A percentile compares a stretch with the other conserved stretches of the same genome.
These are phyloP conservation scores for Parascedosporium putredinis DNA, from an alignment of 2,329 filamentous ascomycete species.

Conservation along the genomic window DNA sequence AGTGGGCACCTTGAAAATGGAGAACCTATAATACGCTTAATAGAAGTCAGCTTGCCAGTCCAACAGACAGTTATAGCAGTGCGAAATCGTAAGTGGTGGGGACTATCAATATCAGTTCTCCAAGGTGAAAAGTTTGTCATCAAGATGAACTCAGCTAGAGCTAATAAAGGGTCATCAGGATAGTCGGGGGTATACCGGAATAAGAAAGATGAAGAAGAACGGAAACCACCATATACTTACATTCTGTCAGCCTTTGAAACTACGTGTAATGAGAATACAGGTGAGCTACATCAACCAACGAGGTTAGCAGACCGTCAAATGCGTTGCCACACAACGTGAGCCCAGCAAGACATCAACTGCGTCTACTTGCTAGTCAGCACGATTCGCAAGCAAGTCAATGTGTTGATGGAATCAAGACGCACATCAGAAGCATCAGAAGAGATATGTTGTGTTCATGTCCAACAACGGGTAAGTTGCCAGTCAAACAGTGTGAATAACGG, in stretches of 20 bases:
- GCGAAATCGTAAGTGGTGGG: background rate
- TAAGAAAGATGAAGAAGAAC: background rate
- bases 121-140: conserved; percentile 48
- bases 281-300: too few relatives aligned
- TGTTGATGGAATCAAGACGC: background rate
- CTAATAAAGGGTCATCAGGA: conserved; percentile 39
- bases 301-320: too few relatives aligned
- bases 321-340: too few relatives aligned
- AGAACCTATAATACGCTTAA: too few relatives aligned
- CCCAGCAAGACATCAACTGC: too few relatives aligned
- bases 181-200: too few relatives aligned
- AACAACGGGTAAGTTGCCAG: conserved; percentile 26
- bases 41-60: background rate
- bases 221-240: background rate
- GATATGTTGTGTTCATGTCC: conserved; percentile 38
- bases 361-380: background rate
- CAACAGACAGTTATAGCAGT: background rate
- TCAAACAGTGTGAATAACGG: conserved; percentile 52
- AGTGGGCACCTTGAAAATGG: too few relatives aligned
- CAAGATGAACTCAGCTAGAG: conserved; percentile 45
- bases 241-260: background rate
- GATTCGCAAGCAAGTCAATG: background rate
- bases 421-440: conserved; percentile 10
- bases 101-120: conserved; percentile 40
- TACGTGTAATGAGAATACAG: background rate